Base-by-base conservation (phyloP, 345 rosid species). In the Moricandia moricandioides region DNA sequence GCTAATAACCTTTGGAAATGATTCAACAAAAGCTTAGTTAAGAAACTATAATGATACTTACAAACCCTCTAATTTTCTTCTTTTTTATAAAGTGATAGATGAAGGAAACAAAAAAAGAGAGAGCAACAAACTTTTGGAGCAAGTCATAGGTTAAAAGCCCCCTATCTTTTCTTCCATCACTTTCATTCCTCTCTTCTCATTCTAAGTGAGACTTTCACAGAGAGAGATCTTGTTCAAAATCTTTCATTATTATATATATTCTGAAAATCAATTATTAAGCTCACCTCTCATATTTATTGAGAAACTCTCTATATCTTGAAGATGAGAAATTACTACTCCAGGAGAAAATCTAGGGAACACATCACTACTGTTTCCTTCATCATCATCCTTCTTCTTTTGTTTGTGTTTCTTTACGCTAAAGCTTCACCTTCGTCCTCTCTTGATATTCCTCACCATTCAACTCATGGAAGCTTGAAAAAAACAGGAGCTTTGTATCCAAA, bases 111-210 rank as follows among this genome's bases (percentile, higher is more conserved):
- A 45, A 35, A 7, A 71, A 64, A 63, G 62, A 3, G 59, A 67
- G 60, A 47, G 70, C 54, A 78, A 68, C 78, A 67, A 79, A 73
- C 82, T 73, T 78, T 78, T 68, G 45, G 74, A 78, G 74, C 78
- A 78, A 78, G 82, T 68, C 74, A 61, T 51, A 17, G 24, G 49
- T 33, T 40, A 67, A 67, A 72, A 78, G 74, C 63, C 12, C 52
- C 78, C 58, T 40, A 56, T 66, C 74, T 78, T 78, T 51, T 57
- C 59, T 78, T 78, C 60, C 67, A 67, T 73, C 81, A 49, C 81
- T 72, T 54, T 55, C 67, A 31, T 62, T 79, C 62, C 54, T 77
- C 74, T 78, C 70, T 67, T 72, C 82, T 54, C 75, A 54, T 69
- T 79, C 74, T 54, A 54, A 6, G 27, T n/a, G 16, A 72, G 3